phyloP scores from a whole-genome alignment of 345 rosid species.

The Citrus unshiu region DNA sequence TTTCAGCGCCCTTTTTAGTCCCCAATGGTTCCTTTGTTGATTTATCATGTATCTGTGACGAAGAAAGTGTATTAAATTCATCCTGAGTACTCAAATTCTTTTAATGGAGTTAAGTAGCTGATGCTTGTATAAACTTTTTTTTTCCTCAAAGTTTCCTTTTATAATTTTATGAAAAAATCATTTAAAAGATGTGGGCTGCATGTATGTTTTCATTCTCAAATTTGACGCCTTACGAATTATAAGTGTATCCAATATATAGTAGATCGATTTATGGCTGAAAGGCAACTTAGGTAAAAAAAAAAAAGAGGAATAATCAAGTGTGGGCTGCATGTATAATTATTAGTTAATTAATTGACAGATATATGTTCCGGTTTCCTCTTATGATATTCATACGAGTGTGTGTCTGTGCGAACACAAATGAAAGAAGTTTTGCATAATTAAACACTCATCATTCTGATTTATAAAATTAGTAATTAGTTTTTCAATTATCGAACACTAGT shows the following conservation, averaged over 20 bases:
- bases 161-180: too few species aligned
- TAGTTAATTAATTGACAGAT: background rate
- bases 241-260: too few species aligned
- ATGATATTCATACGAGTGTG: background rate
- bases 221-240: too few species aligned
- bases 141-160: too few species aligned
- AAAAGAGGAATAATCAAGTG: background rate
- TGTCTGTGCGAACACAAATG: background rate
- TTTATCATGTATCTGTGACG: background rate
- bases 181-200: too few species aligned
- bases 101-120: too few species aligned
- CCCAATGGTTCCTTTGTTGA: background rate
- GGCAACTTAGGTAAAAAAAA: too few species aligned
- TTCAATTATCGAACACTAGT: background rate
- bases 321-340: background rate
- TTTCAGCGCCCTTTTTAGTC: too few species aligned
- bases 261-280: background rate
- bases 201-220: too few species aligned
- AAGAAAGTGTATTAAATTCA: too few species aligned
- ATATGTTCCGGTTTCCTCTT: background rate
- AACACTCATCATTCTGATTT: background rate
- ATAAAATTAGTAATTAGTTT: background rate
- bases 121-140: too few species aligned
- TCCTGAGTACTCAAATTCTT: too few species aligned
- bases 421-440: background rate